Evolutionary conservation across 2,329 filamentous ascomycete genomes (phyloP).

Genomic region (Davidsoniella neocaledoniae): DNA sequence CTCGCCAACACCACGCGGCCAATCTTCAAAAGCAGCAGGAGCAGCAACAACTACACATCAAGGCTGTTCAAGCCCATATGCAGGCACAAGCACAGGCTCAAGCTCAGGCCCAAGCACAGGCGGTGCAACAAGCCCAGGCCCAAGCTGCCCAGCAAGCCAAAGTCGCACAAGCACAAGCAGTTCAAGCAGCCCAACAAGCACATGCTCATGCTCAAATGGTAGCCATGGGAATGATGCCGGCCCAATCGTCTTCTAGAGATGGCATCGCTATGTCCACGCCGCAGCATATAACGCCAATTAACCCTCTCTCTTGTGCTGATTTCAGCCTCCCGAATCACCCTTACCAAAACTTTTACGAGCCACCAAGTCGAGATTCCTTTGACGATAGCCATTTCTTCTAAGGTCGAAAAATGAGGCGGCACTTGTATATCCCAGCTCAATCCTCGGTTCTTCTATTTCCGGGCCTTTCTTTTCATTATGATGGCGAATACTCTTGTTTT

Average conservation of each 20-base stretch:
- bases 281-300: neutral
- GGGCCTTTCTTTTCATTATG: too few species aligned
- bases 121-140: conserved; percentile 7
- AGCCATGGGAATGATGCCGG: conserved; percentile 3
- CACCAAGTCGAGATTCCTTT: conserved; percentile 32
- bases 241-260: neutral
- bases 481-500: too few species aligned
- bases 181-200: conserved; percentile 7
- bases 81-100: conserved; percentile 13
- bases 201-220: conserved; percentile 8
- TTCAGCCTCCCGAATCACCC: conserved; percentile 66
- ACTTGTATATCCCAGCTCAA: too few species aligned
- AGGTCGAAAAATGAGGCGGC: neutral
- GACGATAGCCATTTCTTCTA: neutral
- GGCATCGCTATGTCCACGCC: neutral
- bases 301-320: conserved; percentile 59
- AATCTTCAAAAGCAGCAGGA: conserved; percentile 11
- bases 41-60: conserved; percentile 11
- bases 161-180: neutral
- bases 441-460: too few species aligned
- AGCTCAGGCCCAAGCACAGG: conserved; percentile 12
- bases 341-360: conserved; percentile 66
- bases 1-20: conserved; percentile 8
- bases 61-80: conserved; percentile 10
- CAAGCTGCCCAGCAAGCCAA: conserved; percentile 6